phyloP scores from a whole-genome alignment of 1,284 basidiomycete genomes.

The Somion occarium region DNA sequence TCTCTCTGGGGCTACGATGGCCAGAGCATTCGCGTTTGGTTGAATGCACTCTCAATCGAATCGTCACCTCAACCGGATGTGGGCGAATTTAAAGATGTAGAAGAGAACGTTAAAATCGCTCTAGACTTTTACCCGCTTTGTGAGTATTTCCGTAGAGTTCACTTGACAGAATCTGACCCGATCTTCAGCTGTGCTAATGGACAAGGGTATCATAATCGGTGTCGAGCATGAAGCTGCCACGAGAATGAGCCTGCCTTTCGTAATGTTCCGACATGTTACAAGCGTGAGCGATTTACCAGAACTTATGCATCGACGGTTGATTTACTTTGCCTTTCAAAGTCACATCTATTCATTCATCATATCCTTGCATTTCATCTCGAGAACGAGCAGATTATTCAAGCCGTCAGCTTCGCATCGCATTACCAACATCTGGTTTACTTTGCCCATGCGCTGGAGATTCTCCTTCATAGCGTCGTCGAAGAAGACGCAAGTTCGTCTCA shows the following conservation, averaged over 20 bases:
- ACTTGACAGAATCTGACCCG: neutral
- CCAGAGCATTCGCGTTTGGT: conserved; percentile 84
- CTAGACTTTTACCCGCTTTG: conserved; percentile 96
- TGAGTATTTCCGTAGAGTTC: conserved; percentile 40
- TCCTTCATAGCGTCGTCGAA: conserved; percentile 92
- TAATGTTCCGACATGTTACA: conserved; percentile 89
- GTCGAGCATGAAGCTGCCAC: conserved; percentile 85
- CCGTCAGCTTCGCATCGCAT: conserved; percentile 82
- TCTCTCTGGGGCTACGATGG: conserved; percentile 98
- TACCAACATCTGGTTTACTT: conserved; percentile 93
- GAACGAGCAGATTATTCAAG: conserved; percentile 66
- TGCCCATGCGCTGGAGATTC: conserved; percentile 89
- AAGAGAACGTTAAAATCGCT: conserved; percentile 88
- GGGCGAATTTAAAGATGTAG: conserved; percentile 60
- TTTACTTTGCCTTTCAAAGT: conserved; percentile 39
- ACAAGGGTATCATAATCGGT: conserved; percentile 97
- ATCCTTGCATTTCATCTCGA: conserved; percentile 84
- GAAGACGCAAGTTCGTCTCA: conserved; percentile 55
- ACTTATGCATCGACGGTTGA: neutral
- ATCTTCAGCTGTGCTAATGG: conserved; percentile 85
- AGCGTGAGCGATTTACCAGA: conserved; percentile 52
- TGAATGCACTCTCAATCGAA: conserved; percentile 92
- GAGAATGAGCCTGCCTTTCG: conserved; percentile 80
- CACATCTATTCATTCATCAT: conserved; percentile 93
- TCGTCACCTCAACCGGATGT: conserved; percentile 37